phyloP scores from a whole-genome alignment of 805 yeast species.

The Nakazawaea sp. region DNA sequence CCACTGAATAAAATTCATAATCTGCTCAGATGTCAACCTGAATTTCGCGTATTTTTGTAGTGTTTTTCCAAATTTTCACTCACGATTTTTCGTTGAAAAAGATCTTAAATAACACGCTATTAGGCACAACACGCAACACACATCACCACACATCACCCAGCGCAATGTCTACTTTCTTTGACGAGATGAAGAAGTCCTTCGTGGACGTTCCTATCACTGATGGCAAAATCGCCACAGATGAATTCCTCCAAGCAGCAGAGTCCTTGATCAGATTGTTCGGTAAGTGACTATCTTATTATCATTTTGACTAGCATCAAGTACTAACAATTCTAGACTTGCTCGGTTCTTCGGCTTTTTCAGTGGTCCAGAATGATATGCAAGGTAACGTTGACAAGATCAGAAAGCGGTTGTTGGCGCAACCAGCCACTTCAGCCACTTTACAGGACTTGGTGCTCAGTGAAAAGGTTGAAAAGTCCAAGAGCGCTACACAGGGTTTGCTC shows the following conservation, averaged over 20 bases:
- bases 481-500: constrained; percentile 84
- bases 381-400: constrained; percentile 80
- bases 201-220: constrained; percentile 64
- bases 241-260: constrained; percentile 78
- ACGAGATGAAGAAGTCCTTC: constrained; percentile 67
- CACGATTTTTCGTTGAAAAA: too few species aligned
- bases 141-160: not conserved
- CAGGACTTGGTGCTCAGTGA: constrained; percentile 76
- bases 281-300: constrained; percentile 18
- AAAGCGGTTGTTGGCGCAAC: constrained; percentile 56
- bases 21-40: too few species aligned
- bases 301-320: too few species aligned
- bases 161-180: constrained; percentile 71
- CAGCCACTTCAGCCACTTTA: constrained; percentile 57
- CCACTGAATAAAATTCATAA: too few species aligned
- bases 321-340: constrained; percentile 47
- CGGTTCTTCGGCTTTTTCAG: constrained; percentile 79
- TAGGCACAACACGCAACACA: too few species aligned
- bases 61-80: too few species aligned
- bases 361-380: constrained; percentile 81
- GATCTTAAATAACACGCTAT: too few species aligned
- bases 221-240: constrained; percentile 62
- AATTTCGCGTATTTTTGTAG: too few species aligned
- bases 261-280: constrained; percentile 77
- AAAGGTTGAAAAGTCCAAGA: constrained; percentile 51